Evolutionary conservation across 2,329 filamentous ascomycete species (phyloP), one percentile per base, ranked within the genome.

Genomic region (Thermothelomyces thermophilus): DNA sequence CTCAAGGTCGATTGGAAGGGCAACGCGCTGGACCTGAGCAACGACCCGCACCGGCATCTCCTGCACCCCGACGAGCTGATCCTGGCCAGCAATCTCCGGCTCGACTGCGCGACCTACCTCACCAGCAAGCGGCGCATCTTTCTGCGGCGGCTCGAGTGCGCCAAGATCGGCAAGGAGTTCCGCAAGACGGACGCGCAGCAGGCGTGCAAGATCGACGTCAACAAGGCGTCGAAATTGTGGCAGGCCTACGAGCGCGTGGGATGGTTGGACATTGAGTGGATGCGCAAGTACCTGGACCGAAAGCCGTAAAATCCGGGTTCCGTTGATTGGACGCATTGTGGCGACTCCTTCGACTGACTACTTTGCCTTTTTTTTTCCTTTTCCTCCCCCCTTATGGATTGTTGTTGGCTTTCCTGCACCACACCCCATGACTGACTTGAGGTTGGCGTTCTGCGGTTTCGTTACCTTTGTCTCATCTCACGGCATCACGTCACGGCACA

Each of bases 141-240:
- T 66, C 74, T 84, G 48, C 82, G 82, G 43, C 82, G 87, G 35
- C 77, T 91, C 30, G 79, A 85, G 44, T 80, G 78, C 52, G 79
- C 83, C 2, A 70, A 73, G 49, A 82, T 80, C 31, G 78, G 79
- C 64, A 93, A 94, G 68, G 86, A 90, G 62, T 96, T 95, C 67
- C 84, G 88, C 66, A 95, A 95, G 77, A 97, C 91, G 1, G 88
- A 95, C 64, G 89, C 90, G 5, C 91, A 97, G 67, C 87, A 95
- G 66, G 89, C 88, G n/a, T 95, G 89, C 77, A 94, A 94, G 73
- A 95, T 96, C 56, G 91, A 97, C 62, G 91, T 97, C 66, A 96
- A 96, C 74, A 97, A 96, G 73, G 89, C 90, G 3, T 94, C 88
- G 58, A 91, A 91, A 67, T 75, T 97, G 41, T 95, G 89, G 87